Evolutionary conservation across 495 filamentous ascomycete genomes (phyloP).

Genomic region (Mycothermus thermophilus): DNA sequence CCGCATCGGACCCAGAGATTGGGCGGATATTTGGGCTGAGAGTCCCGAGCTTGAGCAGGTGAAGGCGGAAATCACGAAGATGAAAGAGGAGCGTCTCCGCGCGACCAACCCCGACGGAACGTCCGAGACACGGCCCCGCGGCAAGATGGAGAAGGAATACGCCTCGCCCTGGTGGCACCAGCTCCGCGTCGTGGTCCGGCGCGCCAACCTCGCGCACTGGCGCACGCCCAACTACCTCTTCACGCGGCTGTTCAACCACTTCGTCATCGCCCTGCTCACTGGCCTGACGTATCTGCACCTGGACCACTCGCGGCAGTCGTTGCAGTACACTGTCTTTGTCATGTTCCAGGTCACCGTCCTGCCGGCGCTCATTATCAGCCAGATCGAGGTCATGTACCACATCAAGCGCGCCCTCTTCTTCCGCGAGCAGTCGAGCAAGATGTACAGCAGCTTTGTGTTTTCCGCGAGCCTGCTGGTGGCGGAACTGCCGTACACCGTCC

Average conservation of each 20-base stretch:
- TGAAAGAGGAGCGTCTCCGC: conserved; percentile 45
- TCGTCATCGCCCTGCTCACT: conserved; percentile 57
- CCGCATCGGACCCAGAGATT: conserved; percentile 59
- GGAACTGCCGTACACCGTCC: conserved; percentile 60
- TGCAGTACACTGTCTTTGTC: conserved; percentile 72
- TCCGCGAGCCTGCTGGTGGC: conserved; percentile 55
- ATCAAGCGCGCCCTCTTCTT: conserved; percentile 63
- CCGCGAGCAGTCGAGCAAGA: conserved; percentile 65
- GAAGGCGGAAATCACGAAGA: conserved; percentile 50
- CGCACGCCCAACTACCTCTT: conserved; percentile 64
- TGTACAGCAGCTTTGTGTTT: conserved; percentile 63
- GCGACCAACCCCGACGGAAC: conserved; percentile 26
- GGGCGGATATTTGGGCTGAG: conserved; percentile 66
- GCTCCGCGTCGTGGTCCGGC: conserved; percentile 47
- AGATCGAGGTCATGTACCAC: conserved; percentile 66
- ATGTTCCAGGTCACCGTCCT: conserved; percentile 72
- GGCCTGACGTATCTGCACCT: conserved; percentile 61
- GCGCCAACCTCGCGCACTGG: conserved; percentile 57
- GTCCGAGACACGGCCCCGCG: no score
- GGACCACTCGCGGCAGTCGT: conserved; percentile 48
- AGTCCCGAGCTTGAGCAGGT: conserved; percentile 53
- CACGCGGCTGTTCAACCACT: conserved; percentile 63
- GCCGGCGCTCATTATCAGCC: conserved; percentile 60
- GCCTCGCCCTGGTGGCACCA: conserved; percentile 63
- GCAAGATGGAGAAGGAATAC: conserved; percentile 54